Percentiles rank a stretch among this genome's conserved stretches.
Evolutionary conservation across 202 grass and related monocot species (phyloP).

Genomic region (Schoenoplectus triqueter): DNA sequence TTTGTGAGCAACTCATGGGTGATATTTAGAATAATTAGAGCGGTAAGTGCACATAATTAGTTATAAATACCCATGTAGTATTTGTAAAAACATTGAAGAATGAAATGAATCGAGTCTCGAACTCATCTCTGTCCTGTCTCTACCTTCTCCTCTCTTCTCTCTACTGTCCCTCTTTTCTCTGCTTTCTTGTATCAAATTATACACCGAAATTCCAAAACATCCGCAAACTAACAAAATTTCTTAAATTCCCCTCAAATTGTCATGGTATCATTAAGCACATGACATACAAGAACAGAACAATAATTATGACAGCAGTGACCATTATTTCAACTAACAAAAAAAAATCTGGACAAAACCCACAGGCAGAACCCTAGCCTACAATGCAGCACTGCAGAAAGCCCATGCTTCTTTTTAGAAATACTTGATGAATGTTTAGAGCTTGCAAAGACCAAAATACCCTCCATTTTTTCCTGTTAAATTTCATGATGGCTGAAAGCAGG

Average conservation of each 20-base stretch:
- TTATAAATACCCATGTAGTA: background rate
- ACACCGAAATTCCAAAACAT: background rate
- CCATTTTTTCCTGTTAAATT: background rate
- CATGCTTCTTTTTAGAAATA: background rate
- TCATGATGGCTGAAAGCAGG: background rate
- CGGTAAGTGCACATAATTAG: background rate
- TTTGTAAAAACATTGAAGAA: background rate
- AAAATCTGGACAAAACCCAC: background rate
- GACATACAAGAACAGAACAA: conserved; percentile 11
- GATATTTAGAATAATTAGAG: background rate
- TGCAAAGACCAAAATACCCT: background rate
- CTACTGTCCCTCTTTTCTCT: background rate
- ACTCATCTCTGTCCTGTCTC: background rate
- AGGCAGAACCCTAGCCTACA: background rate
- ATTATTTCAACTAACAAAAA: background rate
- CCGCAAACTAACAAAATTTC: background rate
- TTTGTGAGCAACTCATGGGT: background rate
- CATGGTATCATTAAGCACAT: background rate
- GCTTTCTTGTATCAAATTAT: background rate
- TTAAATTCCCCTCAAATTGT: background rate
- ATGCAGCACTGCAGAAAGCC: background rate
- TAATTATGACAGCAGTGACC: background rate
- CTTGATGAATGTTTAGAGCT: background rate
- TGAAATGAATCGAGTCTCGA: background rate
- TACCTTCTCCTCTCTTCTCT: background rate